Percentiles rank a stretch among this genome's conserved stretches.
Evolutionary conservation across 2,329 filamentous ascomycete genomes (phyloP).

Genomic region (Aspergillus neoniger): DNA sequence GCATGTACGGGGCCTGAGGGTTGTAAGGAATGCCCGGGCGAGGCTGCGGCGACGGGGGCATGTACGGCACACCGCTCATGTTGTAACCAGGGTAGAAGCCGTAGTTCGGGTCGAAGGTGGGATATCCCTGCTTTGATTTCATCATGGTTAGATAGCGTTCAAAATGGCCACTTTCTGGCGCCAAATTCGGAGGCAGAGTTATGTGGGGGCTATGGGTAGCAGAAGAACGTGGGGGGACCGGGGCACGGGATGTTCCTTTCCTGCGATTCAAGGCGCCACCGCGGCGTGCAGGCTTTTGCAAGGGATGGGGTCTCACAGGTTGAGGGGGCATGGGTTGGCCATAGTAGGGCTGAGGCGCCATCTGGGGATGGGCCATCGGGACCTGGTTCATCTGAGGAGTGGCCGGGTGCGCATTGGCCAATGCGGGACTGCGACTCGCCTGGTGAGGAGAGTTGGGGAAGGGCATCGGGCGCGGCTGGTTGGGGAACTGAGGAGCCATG

Average conservation of each 20-base stretch:
- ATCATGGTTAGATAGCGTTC: constrained; percentile 69
- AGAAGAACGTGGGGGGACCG: constrained; percentile 27
- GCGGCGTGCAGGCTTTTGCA: constrained; percentile 32
- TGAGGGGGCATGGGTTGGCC: constrained; percentile 59
- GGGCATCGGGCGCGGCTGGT: constrained; percentile 47
- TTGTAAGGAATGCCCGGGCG: constrained; percentile 53
- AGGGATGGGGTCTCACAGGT: constrained; percentile 59
- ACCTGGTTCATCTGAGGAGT: constrained; percentile 73
- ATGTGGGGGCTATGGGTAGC: constrained; percentile 18
- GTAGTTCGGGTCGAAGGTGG: constrained; percentile 38
- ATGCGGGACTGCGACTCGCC: constrained; percentile 64
- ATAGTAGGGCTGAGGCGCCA: constrained; percentile 63
- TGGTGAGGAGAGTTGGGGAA: constrained; percentile 68
- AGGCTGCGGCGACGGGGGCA: constrained; percentile 50
- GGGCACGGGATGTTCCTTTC: constrained; percentile 31
- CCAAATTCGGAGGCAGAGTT: constrained; percentile 57
- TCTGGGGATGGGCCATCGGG: constrained; percentile 65
- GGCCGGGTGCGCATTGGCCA: constrained; percentile 65
- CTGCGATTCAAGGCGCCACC: constrained; percentile 39
- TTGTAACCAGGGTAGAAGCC: constrained; percentile 51
- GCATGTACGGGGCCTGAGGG: constrained; percentile 52
- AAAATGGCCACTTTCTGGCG: constrained; percentile 69
- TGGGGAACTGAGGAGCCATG: constrained; percentile 55
- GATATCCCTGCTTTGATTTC: constrained; percentile 64
- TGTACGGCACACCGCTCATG: constrained; percentile 37